Conservation (phyloP, 78 protist species). For the Guillardia theta region DNA sequence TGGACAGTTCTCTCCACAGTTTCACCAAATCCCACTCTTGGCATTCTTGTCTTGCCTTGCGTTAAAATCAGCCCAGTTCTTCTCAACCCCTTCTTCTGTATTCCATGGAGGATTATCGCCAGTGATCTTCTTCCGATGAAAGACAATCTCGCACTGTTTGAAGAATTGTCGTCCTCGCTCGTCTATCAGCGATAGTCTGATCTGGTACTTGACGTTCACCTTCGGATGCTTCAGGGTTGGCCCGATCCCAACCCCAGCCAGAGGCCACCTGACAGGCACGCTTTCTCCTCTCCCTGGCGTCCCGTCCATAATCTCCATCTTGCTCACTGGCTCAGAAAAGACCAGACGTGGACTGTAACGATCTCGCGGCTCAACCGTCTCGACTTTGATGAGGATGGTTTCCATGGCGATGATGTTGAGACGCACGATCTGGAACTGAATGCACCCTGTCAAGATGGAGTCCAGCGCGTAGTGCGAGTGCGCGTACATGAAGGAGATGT, state of each 20-base stretch:
- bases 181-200: neutral
- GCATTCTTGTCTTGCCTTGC: neutral
- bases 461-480: neutral
- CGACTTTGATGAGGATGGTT: neutral
- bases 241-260: neutral
- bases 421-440: neutral
- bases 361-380: neutral
- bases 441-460: neutral
- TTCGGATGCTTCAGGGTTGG: neutral
- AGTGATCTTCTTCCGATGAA: neutral
- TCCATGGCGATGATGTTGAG: slow-evolving; percentile 6
- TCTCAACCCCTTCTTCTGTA: neutral
- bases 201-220: neutral
- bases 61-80: neutral
- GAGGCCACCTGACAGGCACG: neutral
- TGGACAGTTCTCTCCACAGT: too few relatives aligned
- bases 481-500: neutral
- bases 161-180: neutral
- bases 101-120: neutral
- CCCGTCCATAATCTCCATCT: neutral
- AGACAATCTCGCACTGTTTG: neutral
- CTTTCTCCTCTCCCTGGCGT: neutral
- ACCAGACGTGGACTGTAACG: neutral
- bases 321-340: neutral
- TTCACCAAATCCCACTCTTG: too few relatives aligned